A percentile compares a stretch with the other conserved stretches of the same genome.
Conservation (phyloP, 2,329 filamentous ascomycete genomes). For the Aspergillus sp. region DNA sequence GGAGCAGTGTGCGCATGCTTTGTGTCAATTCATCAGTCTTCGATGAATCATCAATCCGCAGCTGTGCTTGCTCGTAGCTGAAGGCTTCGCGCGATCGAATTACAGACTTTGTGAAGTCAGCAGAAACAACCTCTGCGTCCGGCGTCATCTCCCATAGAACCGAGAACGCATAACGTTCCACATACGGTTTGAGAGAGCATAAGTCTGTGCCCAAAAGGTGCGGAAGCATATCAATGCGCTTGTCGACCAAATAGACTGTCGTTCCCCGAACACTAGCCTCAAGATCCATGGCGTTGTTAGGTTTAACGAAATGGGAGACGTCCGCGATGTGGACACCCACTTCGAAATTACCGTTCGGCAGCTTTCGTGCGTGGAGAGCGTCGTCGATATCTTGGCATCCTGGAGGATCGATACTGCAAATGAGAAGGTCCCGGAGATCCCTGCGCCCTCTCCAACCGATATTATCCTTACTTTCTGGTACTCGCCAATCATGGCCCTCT, state of each 20-base stretch:
- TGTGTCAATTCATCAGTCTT: conserved; percentile 86
- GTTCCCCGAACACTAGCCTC: conserved; percentile 94
- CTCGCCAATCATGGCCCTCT: conserved; percentile 92
- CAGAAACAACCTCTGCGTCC: conserved; percentile 78
- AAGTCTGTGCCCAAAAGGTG: conserved; percentile 94
- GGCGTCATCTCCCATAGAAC: conserved; percentile 85
- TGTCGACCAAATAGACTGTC: conserved; percentile 96
- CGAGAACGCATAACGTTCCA: conserved; percentile 89
- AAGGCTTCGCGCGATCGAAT: conserved; percentile 96
- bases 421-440: conserved; percentile 80
- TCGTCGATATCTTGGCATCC: conserved; percentile 99
- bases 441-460: conserved; percentile 82
- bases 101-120: conserved; percentile 95
- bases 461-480: conserved; percentile 75
- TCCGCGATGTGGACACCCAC: conserved; percentile 98
- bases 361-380: conserved; percentile 78
- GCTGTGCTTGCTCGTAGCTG: conserved; percentile 93
- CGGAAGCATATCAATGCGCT: conserved; percentile 99
- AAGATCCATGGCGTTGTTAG: conserved; percentile 93
- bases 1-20: conserved; percentile 83
- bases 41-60: conserved; percentile 85
- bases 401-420: conserved; percentile 96
- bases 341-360: conserved; percentile 92
- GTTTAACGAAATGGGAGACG: conserved; percentile 98
- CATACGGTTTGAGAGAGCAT: conserved; percentile 94